Evolutionary conservation across 2,329 filamentous ascomycete genomes (phyloP), one percentile per base, ranked within the genome.

Genomic region (Alternaria tenuissima): DNA sequence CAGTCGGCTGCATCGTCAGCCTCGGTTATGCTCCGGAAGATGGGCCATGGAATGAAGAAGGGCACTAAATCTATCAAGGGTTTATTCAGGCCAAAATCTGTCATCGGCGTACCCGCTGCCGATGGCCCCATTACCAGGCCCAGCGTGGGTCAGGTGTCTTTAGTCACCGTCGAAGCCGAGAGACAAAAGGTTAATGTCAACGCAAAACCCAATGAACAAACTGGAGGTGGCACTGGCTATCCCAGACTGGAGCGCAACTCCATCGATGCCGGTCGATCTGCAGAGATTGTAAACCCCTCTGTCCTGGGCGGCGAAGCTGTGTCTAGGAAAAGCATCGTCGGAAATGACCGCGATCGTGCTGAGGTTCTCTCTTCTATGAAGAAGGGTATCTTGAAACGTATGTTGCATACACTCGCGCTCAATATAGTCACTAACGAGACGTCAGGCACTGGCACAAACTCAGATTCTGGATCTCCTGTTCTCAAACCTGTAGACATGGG

Each of bases 41-140:
- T 99, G 95, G 95, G 95, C 57, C 93, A 93, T 66, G 94, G 94
- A n/a, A 91, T 98, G 88, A 98, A 97, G 86, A 96, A 95, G 80
- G 90, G 93, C 52, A 91, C 91, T 18, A 87, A 94, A 48, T 97
- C 94, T 24, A 87, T 99, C 55, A 96, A 96, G 68, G 95, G 95
- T 26, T 84, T 99, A 7, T 99, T 99, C 82, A 87, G 95, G 64
- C 94, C 95, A 0, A 99, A 98, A 79, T 98, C 94, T 1, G 85
- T 96, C 16, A 87, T 94, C 70, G 94, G 93, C 32, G 88, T 90
- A 20, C 88, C 92, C 18, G 85, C 88, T 32, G 87, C 90, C 4
- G 93, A 97, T 68, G 82, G 85, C 6, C 84, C 87, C 28, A 79
- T 88, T 2, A 84, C 86, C 18, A 79, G 92, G 72, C 88, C 87